Evolutionary conservation across 352 stramenopile genomes (phyloP).

Genomic region (Pythium rhizo-oryzae): DNA sequence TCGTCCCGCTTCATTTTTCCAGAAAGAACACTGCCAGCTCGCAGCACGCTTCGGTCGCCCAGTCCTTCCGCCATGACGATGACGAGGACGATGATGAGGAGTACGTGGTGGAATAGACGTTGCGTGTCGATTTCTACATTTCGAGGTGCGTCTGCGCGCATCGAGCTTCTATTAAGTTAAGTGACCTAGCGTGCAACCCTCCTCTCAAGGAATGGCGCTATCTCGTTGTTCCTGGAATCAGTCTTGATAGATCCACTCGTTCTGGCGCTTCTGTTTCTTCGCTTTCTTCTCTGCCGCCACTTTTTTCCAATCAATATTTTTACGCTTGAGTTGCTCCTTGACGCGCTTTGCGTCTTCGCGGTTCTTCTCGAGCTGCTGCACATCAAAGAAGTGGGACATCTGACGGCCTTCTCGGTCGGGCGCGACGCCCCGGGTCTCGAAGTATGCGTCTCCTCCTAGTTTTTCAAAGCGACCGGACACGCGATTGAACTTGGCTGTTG

Average conservation of each 20-base stretch:
- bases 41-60: conserved; percentile 32
- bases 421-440: conserved; percentile 56
- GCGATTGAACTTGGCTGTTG: conserved; percentile 79
- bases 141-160: neutral
- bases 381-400: conserved; percentile 90
- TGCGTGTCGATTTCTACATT: neutral
- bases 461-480: conserved; percentile 78
- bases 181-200: conserved; percentile 3
- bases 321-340: conserved; percentile 84
- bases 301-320: conserved; percentile 90
- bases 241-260: conserved; percentile 86
- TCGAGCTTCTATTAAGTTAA: conserved; percentile 30
- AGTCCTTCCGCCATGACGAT: conserved; percentile 35
- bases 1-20: neutral
- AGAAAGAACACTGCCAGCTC: conserved; percentile 38
- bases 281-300: conserved; percentile 84
- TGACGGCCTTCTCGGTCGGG: conserved; percentile 74
- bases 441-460: conserved; percentile 67
- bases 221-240: conserved; percentile 24
- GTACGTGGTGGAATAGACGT: conserved; percentile 69
- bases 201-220: neutral
- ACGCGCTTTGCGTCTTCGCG: conserved; percentile 72
- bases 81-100: conserved; percentile 65
- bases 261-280: conserved; percentile 84
- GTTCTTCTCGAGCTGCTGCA: conserved; percentile 79